Evolutionary conservation across 768 basidiomycete species (phyloP).

Genomic region (Glaciozyma antarctica): DNA sequence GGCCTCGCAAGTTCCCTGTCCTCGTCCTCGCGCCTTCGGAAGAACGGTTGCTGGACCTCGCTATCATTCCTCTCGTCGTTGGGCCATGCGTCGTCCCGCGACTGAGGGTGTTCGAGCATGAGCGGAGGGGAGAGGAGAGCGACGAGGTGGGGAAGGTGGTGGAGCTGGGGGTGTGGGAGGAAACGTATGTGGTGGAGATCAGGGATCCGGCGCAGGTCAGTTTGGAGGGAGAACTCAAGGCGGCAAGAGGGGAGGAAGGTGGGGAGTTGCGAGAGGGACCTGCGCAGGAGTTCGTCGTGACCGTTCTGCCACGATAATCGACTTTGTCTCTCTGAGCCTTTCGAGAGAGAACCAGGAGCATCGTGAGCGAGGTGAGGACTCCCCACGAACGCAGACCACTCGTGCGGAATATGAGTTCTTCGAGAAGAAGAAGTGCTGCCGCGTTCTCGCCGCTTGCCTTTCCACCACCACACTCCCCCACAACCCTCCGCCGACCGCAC

Average conservation of each 20-base stretch:
- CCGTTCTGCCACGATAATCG: not conserved
- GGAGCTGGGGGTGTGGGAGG: not conserved
- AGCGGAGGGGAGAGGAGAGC: not conserved
- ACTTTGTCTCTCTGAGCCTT: not conserved
- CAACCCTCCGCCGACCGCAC: not conserved
- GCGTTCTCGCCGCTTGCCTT: not conserved
- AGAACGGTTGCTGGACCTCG: not conserved
- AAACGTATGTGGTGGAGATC: not conserved
- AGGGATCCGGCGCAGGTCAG: not conserved
- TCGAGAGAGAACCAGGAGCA: not conserved
- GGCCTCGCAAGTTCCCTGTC: constrained; percentile 56
- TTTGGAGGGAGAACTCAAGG: constrained; percentile 13
- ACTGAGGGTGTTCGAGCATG: constrained; percentile 17
- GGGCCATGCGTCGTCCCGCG: constrained; percentile 12
- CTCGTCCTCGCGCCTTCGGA: constrained; percentile 63
- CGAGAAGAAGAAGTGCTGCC: not conserved
- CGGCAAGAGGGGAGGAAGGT: not conserved
- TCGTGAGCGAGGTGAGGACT: no score
- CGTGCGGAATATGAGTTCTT: not conserved
- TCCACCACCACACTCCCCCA: not conserved
- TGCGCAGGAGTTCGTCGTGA: not conserved
- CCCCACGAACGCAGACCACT: no score
- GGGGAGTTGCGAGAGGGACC: not conserved
- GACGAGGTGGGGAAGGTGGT: not conserved
- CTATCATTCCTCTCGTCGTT: constrained; percentile 11